These are phyloP conservation scores for Blastomyces parvus DNA, from an alignment of 2,329 filamentous ascomycete genomes.

Conservation along the genomic window DNA sequence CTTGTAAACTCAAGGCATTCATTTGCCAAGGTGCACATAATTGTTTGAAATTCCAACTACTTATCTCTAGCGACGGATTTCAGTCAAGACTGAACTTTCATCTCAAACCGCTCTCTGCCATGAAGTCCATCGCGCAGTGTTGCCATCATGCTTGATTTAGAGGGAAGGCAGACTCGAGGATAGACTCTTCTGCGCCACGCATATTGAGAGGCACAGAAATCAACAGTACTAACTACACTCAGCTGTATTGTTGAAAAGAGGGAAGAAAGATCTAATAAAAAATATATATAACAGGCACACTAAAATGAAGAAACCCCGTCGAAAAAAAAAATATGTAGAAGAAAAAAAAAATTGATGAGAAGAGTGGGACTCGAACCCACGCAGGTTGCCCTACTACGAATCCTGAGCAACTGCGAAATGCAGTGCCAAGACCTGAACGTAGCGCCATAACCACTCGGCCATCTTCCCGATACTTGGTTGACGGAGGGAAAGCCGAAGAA, in stretches of 20 bases:
- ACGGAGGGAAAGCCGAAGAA: background rate
- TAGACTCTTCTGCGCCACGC: constrained; percentile 19
- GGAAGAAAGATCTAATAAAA: too few relatives aligned
- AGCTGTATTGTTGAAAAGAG: too few relatives aligned
- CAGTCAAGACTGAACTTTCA: constrained; percentile 10
- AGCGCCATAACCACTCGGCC: constrained; percentile 12
- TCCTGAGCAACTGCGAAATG: background rate
- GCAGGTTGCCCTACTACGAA: constrained; percentile 9
- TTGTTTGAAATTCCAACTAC: background rate
- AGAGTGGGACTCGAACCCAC: constrained; percentile 10
- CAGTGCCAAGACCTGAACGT: constrained; percentile 8
- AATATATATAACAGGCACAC: background rate
- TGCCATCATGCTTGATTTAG: constrained; percentile 18
- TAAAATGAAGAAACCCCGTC: too few relatives aligned
- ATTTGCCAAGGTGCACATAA: too few relatives aligned
- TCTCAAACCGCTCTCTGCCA: constrained; percentile 16
- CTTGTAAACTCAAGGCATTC: too few relatives aligned
- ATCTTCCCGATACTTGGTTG: constrained; percentile 10
- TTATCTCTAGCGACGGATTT: background rate
- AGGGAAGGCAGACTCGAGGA: constrained; percentile 19
- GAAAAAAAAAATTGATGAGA: constrained; percentile 7
- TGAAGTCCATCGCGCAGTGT: constrained; percentile 13
- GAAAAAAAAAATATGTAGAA: background rate
- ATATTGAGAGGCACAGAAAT: constrained; percentile 20
- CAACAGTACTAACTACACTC: constrained; percentile 22